phyloP scores from a whole-genome alignment of 1,139 yeast species.

The Kazachstania sp. region DNA sequence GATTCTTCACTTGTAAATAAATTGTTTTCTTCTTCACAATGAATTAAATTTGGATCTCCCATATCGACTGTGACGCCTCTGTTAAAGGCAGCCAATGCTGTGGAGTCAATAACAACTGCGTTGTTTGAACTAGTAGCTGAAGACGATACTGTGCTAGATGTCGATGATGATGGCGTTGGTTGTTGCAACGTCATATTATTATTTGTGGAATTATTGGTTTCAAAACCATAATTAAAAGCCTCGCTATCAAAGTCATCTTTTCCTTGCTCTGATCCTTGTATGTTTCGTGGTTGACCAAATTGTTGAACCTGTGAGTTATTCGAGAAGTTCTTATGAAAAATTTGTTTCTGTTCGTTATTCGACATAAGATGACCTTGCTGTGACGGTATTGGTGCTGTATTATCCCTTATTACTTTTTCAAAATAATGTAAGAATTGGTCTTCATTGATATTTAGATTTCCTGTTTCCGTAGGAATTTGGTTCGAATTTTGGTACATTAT shows the following conservation, averaged over 20 bases:
- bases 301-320: not conserved
- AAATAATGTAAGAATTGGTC: conserved; percentile 3
- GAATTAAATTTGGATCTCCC: not conserved
- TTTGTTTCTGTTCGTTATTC: not conserved
- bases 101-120: not conserved
- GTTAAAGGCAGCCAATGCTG: not conserved
- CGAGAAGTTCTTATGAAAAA: not conserved
- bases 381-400: not conserved
- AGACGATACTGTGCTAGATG: not conserved
- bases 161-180: not conserved
- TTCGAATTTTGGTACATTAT: not conserved
- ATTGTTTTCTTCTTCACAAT: too few species aligned
- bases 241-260: not conserved
- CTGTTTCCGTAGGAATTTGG: not conserved
- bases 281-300: not conserved
- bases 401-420: not conserved
- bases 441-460: not conserved
- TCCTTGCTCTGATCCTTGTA: not conserved
- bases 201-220: not conserved
- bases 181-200: not conserved
- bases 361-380: not conserved
- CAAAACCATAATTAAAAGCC: not conserved
- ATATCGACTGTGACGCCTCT: not conserved
- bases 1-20: too few species aligned
- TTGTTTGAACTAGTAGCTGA: not conserved